Evolutionary conservation across 441 rosid genomes (phyloP).

Genomic region (Erodium trifolium): DNA sequence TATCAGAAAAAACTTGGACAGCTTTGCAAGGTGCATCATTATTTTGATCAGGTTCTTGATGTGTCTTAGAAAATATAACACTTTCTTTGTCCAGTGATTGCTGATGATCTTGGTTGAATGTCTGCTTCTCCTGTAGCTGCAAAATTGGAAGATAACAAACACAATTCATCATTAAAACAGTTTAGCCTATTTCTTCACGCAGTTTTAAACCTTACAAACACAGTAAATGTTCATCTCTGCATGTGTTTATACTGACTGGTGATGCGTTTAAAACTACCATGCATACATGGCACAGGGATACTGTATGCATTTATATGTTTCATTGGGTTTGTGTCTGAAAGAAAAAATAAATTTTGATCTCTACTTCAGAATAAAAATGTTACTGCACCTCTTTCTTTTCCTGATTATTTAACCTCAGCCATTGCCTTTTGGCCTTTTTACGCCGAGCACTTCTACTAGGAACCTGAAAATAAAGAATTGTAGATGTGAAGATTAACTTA

Average conservation of each 20-base stretch:
- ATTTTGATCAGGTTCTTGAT: slow-evolving; percentile 17
- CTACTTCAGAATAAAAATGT: slow-evolving; percentile 1
- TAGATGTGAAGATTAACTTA: slow-evolving; percentile 16
- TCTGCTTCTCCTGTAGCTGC: slow-evolving; percentile 37
- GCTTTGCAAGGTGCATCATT: slow-evolving; percentile 14
- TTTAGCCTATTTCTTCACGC: not conserved
- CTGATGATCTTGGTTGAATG: slow-evolving; percentile 26
- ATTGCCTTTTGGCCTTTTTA: slow-evolving; percentile 68
- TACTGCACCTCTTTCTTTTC: slow-evolving; percentile 55
- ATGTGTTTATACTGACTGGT: not conserved
- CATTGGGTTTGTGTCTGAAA: not conserved
- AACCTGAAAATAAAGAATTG: slow-evolving; percentile 28
- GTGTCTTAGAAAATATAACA: slow-evolving; percentile 24
- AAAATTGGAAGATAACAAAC: slow-evolving; percentile 20
- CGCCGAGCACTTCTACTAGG: slow-evolving; percentile 93
- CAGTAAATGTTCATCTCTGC: not conserved
- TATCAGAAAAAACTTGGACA: slow-evolving; percentile 18
- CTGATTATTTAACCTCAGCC: slow-evolving; percentile 50
- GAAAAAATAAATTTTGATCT: slow-evolving; percentile 16
- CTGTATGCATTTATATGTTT: not conserved
- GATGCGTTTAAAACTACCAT: not conserved
- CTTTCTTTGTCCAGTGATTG: slow-evolving; percentile 30
- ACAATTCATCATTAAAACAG: slow-evolving; percentile 6
- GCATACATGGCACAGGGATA: not conserved
- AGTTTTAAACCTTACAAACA: not conserved